Conservation (phyloP, 108 stramenopile species). For the Fragilariopsis cylindrus region DNA sequence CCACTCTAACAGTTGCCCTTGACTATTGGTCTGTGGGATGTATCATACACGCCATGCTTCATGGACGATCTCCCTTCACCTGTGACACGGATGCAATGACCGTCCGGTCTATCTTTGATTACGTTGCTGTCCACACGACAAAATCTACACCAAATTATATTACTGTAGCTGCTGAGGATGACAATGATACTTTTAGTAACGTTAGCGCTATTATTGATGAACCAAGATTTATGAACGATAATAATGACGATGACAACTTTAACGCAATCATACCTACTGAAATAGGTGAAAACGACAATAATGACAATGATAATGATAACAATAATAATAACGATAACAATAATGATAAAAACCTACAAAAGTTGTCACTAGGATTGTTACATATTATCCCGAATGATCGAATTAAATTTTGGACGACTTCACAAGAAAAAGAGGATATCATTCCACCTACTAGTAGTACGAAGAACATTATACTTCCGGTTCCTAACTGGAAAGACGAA, state of each 20-base stretch:
- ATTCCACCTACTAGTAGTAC: not conserved
- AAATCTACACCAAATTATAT: too few relatives aligned
- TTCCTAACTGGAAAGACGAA: constrained; percentile 15
- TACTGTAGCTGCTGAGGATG: too few relatives aligned
- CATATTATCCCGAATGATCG: constrained; percentile 3
- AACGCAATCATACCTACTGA: not conserved
- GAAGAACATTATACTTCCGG: not conserved
- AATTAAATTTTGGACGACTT: not conserved
- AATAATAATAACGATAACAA: not conserved
- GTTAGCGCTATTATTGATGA: too few relatives aligned
- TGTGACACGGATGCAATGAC: constrained; percentile 33
- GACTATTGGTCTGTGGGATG: constrained; percentile 54
- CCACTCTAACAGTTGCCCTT: constrained; percentile 15
- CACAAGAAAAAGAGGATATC: not conserved
- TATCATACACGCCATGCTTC: constrained; percentile 38
- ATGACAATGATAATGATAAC: not conserved
- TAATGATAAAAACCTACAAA: not conserved
- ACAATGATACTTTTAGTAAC: too few relatives aligned
- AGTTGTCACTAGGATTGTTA: not conserved
- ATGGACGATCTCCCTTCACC: constrained; percentile 44
- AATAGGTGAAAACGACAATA: not conserved
- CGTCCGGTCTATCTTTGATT: constrained; percentile 29
- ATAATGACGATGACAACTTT: not conserved
- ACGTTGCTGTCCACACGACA: not conserved
- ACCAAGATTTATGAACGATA: too few relatives aligned